These are phyloP conservation scores for Malbranchea cinnamomea DNA, from an alignment of 2,329 filamentous ascomycete genomes.

Conservation along the genomic window DNA sequence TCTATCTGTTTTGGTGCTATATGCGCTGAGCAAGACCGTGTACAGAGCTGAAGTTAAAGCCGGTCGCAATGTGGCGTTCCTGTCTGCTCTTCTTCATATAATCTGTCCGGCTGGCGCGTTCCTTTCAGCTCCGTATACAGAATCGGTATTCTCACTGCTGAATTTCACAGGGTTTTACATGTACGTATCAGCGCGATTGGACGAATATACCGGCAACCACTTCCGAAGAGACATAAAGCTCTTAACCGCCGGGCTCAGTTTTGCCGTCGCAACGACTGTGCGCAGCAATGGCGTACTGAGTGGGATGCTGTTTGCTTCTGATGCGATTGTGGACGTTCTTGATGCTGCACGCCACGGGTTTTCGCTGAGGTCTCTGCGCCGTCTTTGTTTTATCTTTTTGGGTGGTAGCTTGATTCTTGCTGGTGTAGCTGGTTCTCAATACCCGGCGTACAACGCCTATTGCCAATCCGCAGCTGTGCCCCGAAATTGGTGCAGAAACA, in stretches of 20 bases:
- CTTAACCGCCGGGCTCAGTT: conserved; percentile 49
- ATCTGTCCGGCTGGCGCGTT: conserved; percentile 82
- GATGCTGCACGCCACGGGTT: conserved; percentile 26
- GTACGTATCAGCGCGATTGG: conserved; percentile 39
- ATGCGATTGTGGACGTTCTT: conserved; percentile 33
- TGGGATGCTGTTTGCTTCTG: conserved; percentile 58
- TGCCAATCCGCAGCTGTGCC: conserved; percentile 33
- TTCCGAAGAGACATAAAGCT: conserved; percentile 33
- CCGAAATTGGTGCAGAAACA: conserved; percentile 59
- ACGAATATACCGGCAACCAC: conserved; percentile 16
- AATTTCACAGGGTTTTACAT: conserved; percentile 59
- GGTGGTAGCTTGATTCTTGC: conserved; percentile 53
- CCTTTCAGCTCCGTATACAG: conserved; percentile 71
- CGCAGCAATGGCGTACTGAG: conserved; percentile 79
- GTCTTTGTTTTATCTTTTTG: conserved; percentile 43
- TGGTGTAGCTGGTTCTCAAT: conserved; percentile 59
- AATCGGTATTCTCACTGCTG: conserved; percentile 63
- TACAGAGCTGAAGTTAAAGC: conserved; percentile 25
- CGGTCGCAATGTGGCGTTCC: conserved; percentile 31
- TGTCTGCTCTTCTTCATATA: conserved; percentile 60
- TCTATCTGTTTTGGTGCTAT: conserved; percentile 56
- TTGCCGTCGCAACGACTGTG: conserved; percentile 58
- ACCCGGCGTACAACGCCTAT: conserved; percentile 57
- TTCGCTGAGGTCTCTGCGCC: conserved; percentile 30
- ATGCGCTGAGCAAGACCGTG: conserved; percentile 47